A percentile compares a stretch with the other conserved stretches of the same genome.
These are phyloP conservation scores for Dendrostoma leiphaemia DNA, from an alignment of 2,329 filamentous ascomycete species.

Conservation along the genomic window DNA sequence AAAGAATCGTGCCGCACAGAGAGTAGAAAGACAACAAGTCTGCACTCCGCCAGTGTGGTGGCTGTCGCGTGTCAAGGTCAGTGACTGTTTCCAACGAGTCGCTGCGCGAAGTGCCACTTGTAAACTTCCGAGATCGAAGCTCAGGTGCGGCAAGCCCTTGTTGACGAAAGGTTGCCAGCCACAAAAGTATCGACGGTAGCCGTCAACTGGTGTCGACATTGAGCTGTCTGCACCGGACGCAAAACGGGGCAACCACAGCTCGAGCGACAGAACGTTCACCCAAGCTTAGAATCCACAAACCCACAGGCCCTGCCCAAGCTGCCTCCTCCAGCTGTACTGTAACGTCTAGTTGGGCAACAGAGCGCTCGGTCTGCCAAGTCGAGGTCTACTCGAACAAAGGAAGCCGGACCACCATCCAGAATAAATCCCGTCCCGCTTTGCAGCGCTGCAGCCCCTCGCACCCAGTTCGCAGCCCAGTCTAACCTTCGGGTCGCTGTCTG, in stretches of 20 bases:
- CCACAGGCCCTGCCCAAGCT: neutral
- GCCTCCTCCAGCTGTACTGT: neutral
- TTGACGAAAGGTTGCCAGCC: neutral
- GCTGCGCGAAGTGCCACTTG: neutral
- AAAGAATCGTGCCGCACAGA: neutral
- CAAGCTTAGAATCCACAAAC: neutral
- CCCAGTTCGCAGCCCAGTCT: neutral
- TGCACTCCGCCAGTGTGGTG: neutral
- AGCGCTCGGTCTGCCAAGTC: neutral
- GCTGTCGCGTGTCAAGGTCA: neutral
- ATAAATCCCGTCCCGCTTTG: neutral
- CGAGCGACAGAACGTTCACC: neutral
- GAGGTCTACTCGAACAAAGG: neutral
- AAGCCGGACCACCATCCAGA: neutral
- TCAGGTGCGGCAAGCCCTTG: neutral
- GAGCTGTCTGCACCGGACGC: neutral
- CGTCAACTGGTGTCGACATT: neutral
- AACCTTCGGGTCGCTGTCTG: neutral
- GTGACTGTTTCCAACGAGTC: neutral
- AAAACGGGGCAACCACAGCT: neutral
- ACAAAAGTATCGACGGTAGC: neutral
- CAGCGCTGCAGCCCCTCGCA: neutral
- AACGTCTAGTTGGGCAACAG: neutral
- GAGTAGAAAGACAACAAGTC: neutral
- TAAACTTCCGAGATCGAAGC: neutral